phyloP scores from a whole-genome alignment of 345 rosid species.

The Isatis tinctoria region DNA sequence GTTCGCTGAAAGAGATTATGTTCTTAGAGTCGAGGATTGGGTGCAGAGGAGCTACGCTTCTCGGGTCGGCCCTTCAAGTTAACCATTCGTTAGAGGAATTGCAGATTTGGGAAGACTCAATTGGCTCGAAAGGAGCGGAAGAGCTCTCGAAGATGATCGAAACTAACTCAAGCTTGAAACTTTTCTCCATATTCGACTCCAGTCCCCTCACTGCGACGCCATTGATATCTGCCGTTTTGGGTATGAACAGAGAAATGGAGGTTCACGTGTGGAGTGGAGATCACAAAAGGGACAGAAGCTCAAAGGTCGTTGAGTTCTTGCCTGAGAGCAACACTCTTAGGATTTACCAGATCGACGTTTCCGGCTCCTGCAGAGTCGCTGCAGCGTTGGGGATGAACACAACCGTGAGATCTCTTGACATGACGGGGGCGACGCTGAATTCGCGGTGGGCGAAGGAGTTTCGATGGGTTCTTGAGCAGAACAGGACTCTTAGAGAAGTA shows the following conservation, averaged over 20 bases:
- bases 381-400: constrained; percentile 74
- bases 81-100: constrained; percentile 78
- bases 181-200: constrained; percentile 74
- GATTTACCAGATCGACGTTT: constrained; percentile 57
- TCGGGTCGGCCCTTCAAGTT: constrained; percentile 63
- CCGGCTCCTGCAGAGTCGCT: constrained; percentile 79
- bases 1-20: constrained; percentile 54
- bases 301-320: constrained; percentile 79
- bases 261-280: constrained; percentile 84
- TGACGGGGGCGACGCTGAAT: constrained; percentile 70
- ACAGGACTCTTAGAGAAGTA: constrained; percentile 64
- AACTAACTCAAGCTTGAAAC: constrained; percentile 67
- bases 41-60: constrained; percentile 50
- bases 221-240: constrained; percentile 79
- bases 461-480: constrained; percentile 82
- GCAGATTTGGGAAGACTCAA: constrained; percentile 96
- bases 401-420: constrained; percentile 73
- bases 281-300: constrained; percentile 46
- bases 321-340: constrained; percentile 64
- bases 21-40: constrained; percentile 57
- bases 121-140: constrained; percentile 87
- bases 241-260: constrained; percentile 72
- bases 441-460: constrained; percentile 87
- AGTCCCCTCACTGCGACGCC: constrained; percentile 68
- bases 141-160: constrained; percentile 95